phyloP scores from a whole-genome alignment of 805 yeast species.

The Candida ovalis region DNA sequence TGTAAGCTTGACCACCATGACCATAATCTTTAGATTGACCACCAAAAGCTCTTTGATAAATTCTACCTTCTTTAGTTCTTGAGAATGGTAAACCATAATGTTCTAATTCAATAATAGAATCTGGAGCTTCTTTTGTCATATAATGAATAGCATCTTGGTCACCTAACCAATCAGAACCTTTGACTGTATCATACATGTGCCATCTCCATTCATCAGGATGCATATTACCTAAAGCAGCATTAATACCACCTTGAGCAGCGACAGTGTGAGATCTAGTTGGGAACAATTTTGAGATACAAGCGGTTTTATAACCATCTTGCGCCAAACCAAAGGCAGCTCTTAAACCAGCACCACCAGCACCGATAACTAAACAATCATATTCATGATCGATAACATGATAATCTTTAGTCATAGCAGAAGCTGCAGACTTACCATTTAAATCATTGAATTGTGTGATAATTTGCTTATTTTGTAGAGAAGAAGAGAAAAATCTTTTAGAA shows the following conservation, averaged over 20 bases:
- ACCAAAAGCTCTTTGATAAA: constrained; percentile 98
- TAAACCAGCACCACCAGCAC: constrained; percentile 99
- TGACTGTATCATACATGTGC: constrained; percentile 99
- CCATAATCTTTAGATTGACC: constrained; percentile 96
- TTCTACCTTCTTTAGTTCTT: constrained; percentile 93
- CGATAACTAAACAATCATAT: constrained; percentile 95
- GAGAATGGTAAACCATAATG: constrained; percentile 99
- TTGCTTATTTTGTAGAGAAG: constrained; percentile 24
- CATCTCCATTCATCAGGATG: constrained; percentile 98
- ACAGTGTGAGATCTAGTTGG: constrained; percentile 99
- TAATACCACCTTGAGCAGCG: constrained; percentile 99
- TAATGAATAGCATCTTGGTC: constrained; percentile 99
- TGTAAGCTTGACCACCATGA: constrained; percentile 98
- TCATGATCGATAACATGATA: constrained; percentile 96
- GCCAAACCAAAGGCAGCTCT: constrained; percentile 98
- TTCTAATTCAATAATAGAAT: constrained; percentile 92
- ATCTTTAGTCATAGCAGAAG: constrained; percentile 55
- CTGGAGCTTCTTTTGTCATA: constrained; percentile 98
- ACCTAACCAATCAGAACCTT: constrained; percentile 99
- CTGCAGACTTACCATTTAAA: constrained; percentile 47
- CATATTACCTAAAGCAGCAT: constrained; percentile 98
- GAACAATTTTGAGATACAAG: constrained; percentile 93
- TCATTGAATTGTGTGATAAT: constrained; percentile 37
- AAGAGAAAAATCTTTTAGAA: constrained; percentile 30
- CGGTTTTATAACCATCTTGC: constrained; percentile 95